Base-by-base conservation (phyloP, 257 asterid species). In the Anisodus tanguticus region DNA sequence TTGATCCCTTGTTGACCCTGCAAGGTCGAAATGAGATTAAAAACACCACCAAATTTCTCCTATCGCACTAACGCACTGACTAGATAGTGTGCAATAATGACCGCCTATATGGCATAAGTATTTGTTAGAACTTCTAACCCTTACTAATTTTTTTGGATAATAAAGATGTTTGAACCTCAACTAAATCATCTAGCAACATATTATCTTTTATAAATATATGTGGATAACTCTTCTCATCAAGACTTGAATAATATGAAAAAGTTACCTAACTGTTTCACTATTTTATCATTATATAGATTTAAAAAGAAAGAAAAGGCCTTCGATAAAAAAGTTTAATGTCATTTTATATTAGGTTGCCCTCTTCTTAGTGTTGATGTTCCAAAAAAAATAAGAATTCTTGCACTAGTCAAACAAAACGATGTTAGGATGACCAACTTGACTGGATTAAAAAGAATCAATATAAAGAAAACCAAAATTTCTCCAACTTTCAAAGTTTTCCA, bases 401-500 rank as follows among this genome's bases (percentile, higher is more conserved):
- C 60, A 47, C 80, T 47, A 49, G 43, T 74, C 60, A 12, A 47
- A 74, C 60, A 74, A 74, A 74, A 74, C 10, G 19, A 49, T 39
- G 5, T 49, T 47, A 47, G 5, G 16, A 47, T 74, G 80, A 26
- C 47, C 26, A 51, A 76, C 72, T 31, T 31, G 72, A 31, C 45
- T 31, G 8, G 15, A 66, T 41, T 41, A 6, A 59, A 11, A 13
- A 13, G 59, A 49, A 8, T 49, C 54, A 8, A 49, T 1, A 55
- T 2, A 55, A 55, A 22, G 26, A 12, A 76, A 26, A 12, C 4
- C 26, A 19, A 9, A 5, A 47, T 1, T 70, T 69, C n/a, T 19
- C 80, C 60, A 74, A 74, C 80, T 74, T 43, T 74, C 43, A 2
- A 10, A 19, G n/a, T 51, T 49, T 51, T 51, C 81, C 81, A 51